Percentiles rank a stretch among this genome's conserved stretches.
Evolutionary conservation across 1,284 basidiomycete species (phyloP).

Genomic region (Microbotryum intermedium): DNA sequence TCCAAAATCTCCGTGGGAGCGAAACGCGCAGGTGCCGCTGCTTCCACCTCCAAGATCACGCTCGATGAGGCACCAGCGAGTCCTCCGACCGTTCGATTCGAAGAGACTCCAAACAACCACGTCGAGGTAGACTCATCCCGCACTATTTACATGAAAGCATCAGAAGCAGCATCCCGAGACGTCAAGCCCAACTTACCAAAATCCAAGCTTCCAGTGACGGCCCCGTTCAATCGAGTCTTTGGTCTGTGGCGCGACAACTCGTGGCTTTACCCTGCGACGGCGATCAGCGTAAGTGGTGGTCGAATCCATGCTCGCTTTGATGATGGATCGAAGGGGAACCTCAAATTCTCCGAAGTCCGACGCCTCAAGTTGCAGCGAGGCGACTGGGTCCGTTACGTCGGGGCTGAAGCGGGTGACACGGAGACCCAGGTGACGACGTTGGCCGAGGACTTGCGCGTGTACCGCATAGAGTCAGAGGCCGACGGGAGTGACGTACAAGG

Average conservation of each 20-base stretch:
- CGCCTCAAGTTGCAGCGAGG: slow-evolving; percentile 14
- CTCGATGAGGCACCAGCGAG: neutral
- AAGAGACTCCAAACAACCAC: neutral
- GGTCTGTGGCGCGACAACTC: slow-evolving; percentile 24
- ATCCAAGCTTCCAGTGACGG: neutral
- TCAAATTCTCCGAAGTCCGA: slow-evolving; percentile 12
- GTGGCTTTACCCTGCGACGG: slow-evolving; percentile 13
- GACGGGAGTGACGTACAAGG: slow-evolving; percentile 34
- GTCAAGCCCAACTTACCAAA: neutral
- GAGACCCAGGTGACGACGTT: slow-evolving; percentile 3
- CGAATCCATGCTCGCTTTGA: slow-evolving; percentile 16
- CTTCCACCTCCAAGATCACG: neutral
- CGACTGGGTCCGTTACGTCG: slow-evolving; percentile 10
- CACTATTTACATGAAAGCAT: neutral
- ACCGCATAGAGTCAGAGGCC: slow-evolving; percentile 3
- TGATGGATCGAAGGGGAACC: slow-evolving; percentile 14
- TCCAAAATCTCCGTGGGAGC: too few relatives aligned
- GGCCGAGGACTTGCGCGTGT: slow-evolving; percentile 1
- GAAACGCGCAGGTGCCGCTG: too few relatives aligned
- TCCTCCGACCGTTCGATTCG: neutral
- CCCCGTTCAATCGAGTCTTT: slow-evolving; percentile 28
- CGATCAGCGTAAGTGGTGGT: neutral
- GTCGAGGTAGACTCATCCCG: neutral
- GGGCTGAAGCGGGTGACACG: slow-evolving; percentile 2
- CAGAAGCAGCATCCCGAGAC: neutral